Evolutionary conservation across 140 eudicot species (phyloP).

Genomic region (Anethum foeniculum): DNA sequence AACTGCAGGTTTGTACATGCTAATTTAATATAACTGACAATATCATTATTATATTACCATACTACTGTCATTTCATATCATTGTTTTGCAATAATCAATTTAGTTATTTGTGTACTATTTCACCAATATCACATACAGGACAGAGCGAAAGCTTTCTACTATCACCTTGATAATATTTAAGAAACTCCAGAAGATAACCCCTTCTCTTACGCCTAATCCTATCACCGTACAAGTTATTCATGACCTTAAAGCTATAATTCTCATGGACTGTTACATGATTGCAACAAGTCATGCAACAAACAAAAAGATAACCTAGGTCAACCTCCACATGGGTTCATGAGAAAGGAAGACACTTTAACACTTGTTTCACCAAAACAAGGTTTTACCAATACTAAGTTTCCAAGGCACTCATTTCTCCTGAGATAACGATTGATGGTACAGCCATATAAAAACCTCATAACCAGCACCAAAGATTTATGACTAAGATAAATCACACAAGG

Average conservation of each 20-base stretch:
- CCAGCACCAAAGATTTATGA: neutral
- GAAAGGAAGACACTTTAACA: neutral
- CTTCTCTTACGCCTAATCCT: neutral
- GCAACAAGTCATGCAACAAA: neutral
- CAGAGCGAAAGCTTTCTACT: neutral
- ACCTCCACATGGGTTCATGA: neutral
- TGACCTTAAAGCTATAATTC: neutral
- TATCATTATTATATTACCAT: neutral
- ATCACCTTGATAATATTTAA: neutral
- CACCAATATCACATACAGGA: neutral
- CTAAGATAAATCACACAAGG: neutral
- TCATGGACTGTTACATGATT: neutral
- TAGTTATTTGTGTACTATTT: neutral
- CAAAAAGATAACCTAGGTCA: neutral
- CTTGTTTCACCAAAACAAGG: neutral
- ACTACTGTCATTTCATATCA: neutral
- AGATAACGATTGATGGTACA: constrained; percentile 1
- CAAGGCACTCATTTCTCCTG: neutral
- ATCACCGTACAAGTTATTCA: neutral
- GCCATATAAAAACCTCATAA: neutral
- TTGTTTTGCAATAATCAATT: neutral
- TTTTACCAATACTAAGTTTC: neutral
- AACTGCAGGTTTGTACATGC: neutral
- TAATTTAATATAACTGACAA: neutral
- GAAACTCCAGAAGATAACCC: neutral